Evolutionary conservation across 495 filamentous ascomycete species (phyloP).

Genomic region (Aspergillus campestris): DNA sequence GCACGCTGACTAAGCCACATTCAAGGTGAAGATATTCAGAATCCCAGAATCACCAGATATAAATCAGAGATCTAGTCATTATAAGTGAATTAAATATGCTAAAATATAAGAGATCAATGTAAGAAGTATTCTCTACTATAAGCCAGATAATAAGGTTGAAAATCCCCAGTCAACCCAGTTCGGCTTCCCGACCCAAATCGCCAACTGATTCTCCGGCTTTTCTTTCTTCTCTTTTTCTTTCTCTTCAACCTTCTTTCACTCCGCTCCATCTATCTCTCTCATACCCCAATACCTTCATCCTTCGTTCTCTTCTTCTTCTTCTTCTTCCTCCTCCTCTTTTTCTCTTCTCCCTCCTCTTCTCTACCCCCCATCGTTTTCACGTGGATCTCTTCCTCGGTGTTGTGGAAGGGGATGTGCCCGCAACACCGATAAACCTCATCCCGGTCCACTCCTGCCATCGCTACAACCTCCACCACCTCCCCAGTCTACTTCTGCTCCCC

Average conservation of each 20-base stretch:
- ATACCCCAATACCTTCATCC: background rate
- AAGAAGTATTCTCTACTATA: too few relatives aligned
- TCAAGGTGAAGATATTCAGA: too few relatives aligned
- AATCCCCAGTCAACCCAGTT: background rate
- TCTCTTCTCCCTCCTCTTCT: slow-evolving; percentile 2
- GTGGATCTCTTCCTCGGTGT: slow-evolving; percentile 1
- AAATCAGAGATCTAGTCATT: too few relatives aligned
- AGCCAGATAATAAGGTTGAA: background rate
- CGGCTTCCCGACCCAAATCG: background rate
- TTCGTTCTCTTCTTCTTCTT: slow-evolving; percentile 1
- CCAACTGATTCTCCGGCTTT: background rate
- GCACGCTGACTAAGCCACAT: too few relatives aligned
- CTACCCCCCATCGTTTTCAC: background rate
- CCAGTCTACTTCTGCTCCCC: background rate
- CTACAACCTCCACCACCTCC: background rate
- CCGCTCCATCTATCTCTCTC: background rate
- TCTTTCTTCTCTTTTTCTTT: slow-evolving; percentile 1
- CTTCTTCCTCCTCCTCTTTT: slow-evolving; percentile 3
- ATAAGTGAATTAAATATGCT: too few relatives aligned
- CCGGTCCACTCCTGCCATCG: too few relatives aligned
- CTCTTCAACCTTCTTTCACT: background rate
- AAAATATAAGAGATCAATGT: too few relatives aligned
- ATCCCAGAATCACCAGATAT: too few relatives aligned
- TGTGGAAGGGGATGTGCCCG: too few relatives aligned
- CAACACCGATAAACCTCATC: too few relatives aligned